These are phyloP conservation scores for Rhodotorula graminis DNA, from an alignment of 768 basidiomycete species.

Conservation along the genomic window DNA sequence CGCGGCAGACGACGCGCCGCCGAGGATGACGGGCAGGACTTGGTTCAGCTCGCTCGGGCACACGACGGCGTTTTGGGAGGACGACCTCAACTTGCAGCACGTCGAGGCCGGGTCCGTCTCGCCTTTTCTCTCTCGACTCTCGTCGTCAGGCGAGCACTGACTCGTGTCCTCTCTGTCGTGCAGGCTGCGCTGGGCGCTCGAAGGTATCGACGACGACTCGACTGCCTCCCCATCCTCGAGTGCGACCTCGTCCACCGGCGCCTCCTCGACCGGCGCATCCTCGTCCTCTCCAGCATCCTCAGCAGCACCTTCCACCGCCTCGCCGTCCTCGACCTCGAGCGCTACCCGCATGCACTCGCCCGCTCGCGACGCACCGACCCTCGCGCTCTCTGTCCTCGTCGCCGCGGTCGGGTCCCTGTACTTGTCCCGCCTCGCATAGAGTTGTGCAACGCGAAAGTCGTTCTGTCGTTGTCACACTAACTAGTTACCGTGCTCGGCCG, in stretches of 20 bases:
- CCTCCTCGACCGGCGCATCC: not conserved
- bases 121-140: not conserved
- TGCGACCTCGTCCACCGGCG: not conserved
- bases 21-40: slow-evolving; percentile 25
- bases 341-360: no score
- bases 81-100: not conserved
- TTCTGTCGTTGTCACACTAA: no score
- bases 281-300: not conserved
- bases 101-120: slow-evolving; percentile 14
- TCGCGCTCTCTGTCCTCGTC: no score
- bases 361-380: no score
- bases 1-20: no score
- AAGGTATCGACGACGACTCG: not conserved
- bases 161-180: no score
- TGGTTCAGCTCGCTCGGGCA: slow-evolving; percentile 28
- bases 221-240: not conserved
- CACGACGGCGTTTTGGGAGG: slow-evolving; percentile 18
- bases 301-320: no score
- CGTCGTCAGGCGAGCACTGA: not conserved
- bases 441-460: no score
- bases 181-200: slow-evolving; percentile 21
- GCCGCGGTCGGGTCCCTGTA: no score
- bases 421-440: no score
- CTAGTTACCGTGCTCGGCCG: no score
- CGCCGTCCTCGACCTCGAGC: no score